Conservation (phyloP, 768 basidiomycete species). For the Boletus pseudo-olivaceus region DNA sequence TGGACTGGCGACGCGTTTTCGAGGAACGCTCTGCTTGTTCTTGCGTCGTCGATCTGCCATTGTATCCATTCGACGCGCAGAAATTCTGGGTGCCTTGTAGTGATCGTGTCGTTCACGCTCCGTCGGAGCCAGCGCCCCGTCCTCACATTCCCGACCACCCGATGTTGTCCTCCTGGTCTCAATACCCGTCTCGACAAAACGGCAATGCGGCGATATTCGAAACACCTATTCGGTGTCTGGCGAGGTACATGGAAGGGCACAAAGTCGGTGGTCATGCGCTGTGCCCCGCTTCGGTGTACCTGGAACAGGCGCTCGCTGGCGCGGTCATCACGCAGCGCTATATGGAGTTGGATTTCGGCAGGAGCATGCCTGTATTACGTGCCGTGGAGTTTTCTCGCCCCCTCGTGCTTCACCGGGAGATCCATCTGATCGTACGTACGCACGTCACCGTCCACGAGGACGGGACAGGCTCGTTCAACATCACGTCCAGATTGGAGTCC, state of each 20-base stretch:
- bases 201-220: slow-evolving; percentile 47
- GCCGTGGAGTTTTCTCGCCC: slow-evolving; percentile 50
- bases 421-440: slow-evolving; percentile 35
- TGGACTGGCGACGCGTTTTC: slow-evolving; percentile 59
- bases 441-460: slow-evolving; percentile 37
- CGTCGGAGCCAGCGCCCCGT: not conserved
- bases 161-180: slow-evolving; percentile 41
- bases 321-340: slow-evolving; percentile 37
- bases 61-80: slow-evolving; percentile 57
- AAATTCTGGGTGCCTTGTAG: slow-evolving; percentile 56
- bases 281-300: slow-evolving; percentile 65
- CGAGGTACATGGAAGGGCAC: slow-evolving; percentile 51
- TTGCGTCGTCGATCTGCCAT: slow-evolving; percentile 54
- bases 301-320: slow-evolving; percentile 52
- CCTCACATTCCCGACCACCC: slow-evolving; percentile 26
- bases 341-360: slow-evolving; percentile 32
- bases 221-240: slow-evolving; percentile 45
- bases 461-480: slow-evolving; percentile 40
- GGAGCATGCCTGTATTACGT: slow-evolving; percentile 36
- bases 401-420: slow-evolving; percentile 42
- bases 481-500: slow-evolving; percentile 39
- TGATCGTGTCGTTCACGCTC: slow-evolving; percentile 21
- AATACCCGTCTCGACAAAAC: slow-evolving; percentile 36
- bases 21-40: slow-evolving; percentile 38
- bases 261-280: slow-evolving; percentile 51